A percentile compares a stretch with the other conserved stretches of the same genome.
Evolutionary conservation across 768 basidiomycete species (phyloP).

Genomic region (Leccinum arenicola): DNA sequence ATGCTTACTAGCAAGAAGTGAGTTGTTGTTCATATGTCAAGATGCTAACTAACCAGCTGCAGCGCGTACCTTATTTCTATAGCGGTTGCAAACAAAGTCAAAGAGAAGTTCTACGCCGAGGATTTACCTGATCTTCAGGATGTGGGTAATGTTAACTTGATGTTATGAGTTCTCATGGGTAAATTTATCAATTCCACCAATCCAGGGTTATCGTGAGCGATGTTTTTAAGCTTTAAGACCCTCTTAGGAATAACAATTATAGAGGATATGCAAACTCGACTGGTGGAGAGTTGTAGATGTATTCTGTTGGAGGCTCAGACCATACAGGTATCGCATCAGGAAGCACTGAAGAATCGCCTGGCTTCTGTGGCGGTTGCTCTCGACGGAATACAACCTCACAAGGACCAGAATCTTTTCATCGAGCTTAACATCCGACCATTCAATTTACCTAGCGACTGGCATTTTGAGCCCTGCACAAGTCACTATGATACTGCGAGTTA

Average conservation of each 20-base stretch:
- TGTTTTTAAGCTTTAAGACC: not conserved
- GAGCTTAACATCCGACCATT: slow-evolving; percentile 70
- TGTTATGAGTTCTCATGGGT: slow-evolving; percentile 6
- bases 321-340: slow-evolving; percentile 57
- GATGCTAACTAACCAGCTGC: slow-evolving; percentile 2
- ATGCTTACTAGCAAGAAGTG: slow-evolving; percentile 86
- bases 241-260: slow-evolving; percentile 4
- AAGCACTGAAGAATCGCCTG: slow-evolving; percentile 52
- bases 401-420: slow-evolving; percentile 72
- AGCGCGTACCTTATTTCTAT: slow-evolving; percentile 73
- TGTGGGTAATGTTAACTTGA: slow-evolving; percentile 42
- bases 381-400: slow-evolving; percentile 47
- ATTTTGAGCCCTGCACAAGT: slow-evolving; percentile 68
- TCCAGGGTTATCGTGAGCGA: slow-evolving; percentile 65
- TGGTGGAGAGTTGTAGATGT: slow-evolving; percentile 52
- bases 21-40: slow-evolving; percentile 8
- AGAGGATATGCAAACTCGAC: slow-evolving; percentile 71
- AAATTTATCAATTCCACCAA: slow-evolving; percentile 27
- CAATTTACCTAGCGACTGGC: slow-evolving; percentile 60
- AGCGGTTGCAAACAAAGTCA: slow-evolving; percentile 63
- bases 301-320: slow-evolving; percentile 59
- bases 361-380: slow-evolving; percentile 47
- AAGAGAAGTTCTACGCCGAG: slow-evolving; percentile 67
- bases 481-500: slow-evolving; percentile 73
- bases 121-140: slow-evolving; percentile 71